Evolutionary conservation across 139 green algal species (phyloP), one percentile per base, ranked within the genome.

Genomic region (Gonium pectorale): DNA sequence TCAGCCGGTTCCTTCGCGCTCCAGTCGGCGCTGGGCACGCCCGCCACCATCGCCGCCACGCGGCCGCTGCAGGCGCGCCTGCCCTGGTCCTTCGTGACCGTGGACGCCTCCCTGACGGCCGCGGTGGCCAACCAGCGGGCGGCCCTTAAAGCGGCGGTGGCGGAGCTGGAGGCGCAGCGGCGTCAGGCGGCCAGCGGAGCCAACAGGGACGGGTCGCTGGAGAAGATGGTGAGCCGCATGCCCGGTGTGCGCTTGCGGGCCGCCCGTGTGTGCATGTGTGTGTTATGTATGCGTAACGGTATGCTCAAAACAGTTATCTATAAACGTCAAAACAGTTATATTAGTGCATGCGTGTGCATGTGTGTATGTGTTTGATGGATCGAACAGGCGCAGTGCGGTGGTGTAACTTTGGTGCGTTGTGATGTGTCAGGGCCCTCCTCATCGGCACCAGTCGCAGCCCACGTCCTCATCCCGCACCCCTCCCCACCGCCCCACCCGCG

Each of bases 51-150:
- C 2, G 52, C 83, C 19, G 67, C 80, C 44, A 79, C 86, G 31
- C 66, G 89, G 51, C 66, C 80, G 66, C 80, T 89, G 69, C 54
- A 86, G 77, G 72, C 85, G 15, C 68, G 88, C 24, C 67, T 67
- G 49, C 35, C 41, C 44, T 84, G 78, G 78, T 56, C 13, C 26
- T 84, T 84, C 78, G 63, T 74, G 33, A 38, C 66, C 35, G 44
- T 52, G n/a, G 78, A 75, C 78, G 9, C 9, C 44, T 31, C 2
- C 21, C 31, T 84, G 13, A 62, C 62, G 43, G 62, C 24, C 33
- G 33, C 74, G 62, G 78, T 74, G 46, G 0, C n/a, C 0, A 43
- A 62, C 0, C 22, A 40, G 26, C 78, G 63, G 1, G 7, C 37
- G 44, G 62, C 62, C 1, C 63, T 84, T 2, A 84, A 84, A 46